Conservation (phyloP, 202 grass and related monocot genomes). For the Elaeis oleifera region DNA sequence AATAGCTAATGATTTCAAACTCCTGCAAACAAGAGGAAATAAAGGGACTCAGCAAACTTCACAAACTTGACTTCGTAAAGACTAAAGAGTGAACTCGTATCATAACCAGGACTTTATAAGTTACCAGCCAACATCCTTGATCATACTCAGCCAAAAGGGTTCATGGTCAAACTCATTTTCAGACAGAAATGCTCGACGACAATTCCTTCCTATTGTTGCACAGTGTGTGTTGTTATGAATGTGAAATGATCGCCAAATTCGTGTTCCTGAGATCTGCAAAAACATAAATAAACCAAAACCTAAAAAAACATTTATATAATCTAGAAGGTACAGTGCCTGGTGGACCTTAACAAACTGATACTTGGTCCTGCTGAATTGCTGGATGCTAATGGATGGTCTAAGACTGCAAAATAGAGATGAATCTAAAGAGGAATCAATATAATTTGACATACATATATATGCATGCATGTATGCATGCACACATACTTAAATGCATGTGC, state of each 20-base stretch:
- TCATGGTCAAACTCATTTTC: slow-evolving; percentile 10
- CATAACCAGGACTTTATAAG: slow-evolving; percentile 5
- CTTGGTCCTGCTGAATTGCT: slow-evolving; percentile 12
- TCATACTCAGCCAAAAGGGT: slow-evolving; percentile 36
- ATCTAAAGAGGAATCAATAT: background rate
- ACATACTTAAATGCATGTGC: too few species aligned
- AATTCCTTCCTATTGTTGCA: slow-evolving; percentile 5
- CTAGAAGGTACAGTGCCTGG: too few species aligned
- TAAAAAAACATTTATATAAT: too few species aligned
- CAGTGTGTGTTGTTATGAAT: background rate
- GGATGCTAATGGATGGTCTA: slow-evolving; percentile 1
- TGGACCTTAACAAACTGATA: background rate
- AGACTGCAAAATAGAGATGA: slow-evolving; percentile 10
- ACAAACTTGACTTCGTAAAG: background rate
- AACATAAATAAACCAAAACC: too few species aligned
- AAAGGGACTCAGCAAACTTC: background rate
- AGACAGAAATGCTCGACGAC: background rate
- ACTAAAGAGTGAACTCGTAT: too few species aligned
- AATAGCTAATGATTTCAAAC: slow-evolving; percentile 40
- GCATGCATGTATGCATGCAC: too few species aligned
- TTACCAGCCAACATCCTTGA: slow-evolving; percentile 35
- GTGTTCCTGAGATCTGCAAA: too few species aligned
- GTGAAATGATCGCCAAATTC: too few species aligned
- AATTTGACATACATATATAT: too few species aligned
- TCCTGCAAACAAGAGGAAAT: slow-evolving; percentile 19